Conservation (phyloP, 2,329 filamentous ascomycete genomes). For the Aspergillus sp. region DNA sequence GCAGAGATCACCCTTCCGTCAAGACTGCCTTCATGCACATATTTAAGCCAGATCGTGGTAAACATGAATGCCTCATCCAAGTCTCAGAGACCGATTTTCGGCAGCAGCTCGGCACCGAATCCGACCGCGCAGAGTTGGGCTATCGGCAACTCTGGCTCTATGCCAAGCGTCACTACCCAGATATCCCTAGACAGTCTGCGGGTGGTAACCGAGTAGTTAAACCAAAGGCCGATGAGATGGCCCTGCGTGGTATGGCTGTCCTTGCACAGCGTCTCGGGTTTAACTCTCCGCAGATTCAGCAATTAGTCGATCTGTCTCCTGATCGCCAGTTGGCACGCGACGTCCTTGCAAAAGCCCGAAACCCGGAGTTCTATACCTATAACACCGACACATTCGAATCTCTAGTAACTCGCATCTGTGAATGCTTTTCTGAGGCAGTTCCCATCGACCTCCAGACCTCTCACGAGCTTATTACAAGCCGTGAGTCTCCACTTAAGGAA, state of each 20-base stretch:
- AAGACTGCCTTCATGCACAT: background rate
- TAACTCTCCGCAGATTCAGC: slow-evolving; percentile 16
- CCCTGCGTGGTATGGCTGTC: slow-evolving; percentile 19
- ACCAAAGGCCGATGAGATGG: slow-evolving; percentile 17
- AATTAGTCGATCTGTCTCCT: slow-evolving; percentile 17
- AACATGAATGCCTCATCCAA: slow-evolving; percentile 22
- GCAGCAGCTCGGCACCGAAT: slow-evolving; percentile 8
- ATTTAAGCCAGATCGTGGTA: background rate
- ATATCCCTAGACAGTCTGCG: slow-evolving; percentile 17
- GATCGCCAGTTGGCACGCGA: slow-evolving; percentile 21
- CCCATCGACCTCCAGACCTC: too few species aligned
- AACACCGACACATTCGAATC: slow-evolving; percentile 15
- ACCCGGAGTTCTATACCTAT: slow-evolving; percentile 20
- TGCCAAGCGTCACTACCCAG: slow-evolving; percentile 29
- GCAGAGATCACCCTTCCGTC: background rate
- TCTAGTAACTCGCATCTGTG: slow-evolving; percentile 16
- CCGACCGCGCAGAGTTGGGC: slow-evolving; percentile 15
- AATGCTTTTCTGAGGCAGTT: too few species aligned
- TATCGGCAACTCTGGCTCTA: slow-evolving; percentile 33
- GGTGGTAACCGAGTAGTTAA: slow-evolving; percentile 11
- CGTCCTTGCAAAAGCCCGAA: slow-evolving; percentile 22
- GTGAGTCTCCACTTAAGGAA: too few species aligned
- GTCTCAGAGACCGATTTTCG: slow-evolving; percentile 25
- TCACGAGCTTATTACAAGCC: too few species aligned
- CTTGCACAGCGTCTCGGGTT: slow-evolving; percentile 22